phyloP scores from a whole-genome alignment of 2,329 filamentous ascomycete species.

The Aureobasidium melanogenum region DNA sequence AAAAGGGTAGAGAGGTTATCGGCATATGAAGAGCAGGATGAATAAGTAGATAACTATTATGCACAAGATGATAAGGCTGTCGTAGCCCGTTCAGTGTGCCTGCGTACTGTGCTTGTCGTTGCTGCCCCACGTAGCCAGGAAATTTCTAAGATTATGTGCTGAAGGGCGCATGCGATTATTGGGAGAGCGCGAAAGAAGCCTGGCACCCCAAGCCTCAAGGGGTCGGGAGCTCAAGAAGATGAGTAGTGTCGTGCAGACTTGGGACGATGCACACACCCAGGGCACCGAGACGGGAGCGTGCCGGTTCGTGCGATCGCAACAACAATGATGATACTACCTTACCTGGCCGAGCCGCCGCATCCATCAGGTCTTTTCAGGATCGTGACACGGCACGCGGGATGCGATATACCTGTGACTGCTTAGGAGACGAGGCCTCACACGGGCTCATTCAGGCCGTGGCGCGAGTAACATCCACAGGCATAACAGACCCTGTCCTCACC shows the following conservation, averaged over 20 bases:
- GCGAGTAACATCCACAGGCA: neutral
- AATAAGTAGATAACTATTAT: conserved; percentile 3
- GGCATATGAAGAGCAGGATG: conserved; percentile 6
- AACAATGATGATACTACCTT: neutral
- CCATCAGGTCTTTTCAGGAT: neutral
- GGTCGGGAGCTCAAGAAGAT: neutral
- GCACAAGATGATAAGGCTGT: conserved; percentile 3
- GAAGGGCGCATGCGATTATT: neutral
- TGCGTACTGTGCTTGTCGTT: neutral
- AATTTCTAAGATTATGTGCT: neutral
- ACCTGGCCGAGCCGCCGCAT: neutral
- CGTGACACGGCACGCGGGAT: conserved; percentile 8
- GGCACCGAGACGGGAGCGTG: conserved; percentile 4
- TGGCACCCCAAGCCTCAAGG: neutral
- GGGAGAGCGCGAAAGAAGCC: neutral
- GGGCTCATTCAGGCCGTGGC: neutral
- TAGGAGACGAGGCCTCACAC: neutral
- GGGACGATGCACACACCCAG: neutral
- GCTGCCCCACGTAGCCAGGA: conserved; percentile 6
- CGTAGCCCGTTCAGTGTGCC: neutral
- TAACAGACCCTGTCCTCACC: conserved; percentile 1
- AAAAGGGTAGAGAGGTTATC: conserved; percentile 1
- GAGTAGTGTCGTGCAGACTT: conserved; percentile 1
- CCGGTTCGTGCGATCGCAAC: conserved; percentile 11
- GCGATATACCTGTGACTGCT: conserved; percentile 1